Evolutionary conservation across 139 green algal species (phyloP), one percentile per base, ranked within the genome.

Genomic region (Tetradesmus lagerheimii): DNA sequence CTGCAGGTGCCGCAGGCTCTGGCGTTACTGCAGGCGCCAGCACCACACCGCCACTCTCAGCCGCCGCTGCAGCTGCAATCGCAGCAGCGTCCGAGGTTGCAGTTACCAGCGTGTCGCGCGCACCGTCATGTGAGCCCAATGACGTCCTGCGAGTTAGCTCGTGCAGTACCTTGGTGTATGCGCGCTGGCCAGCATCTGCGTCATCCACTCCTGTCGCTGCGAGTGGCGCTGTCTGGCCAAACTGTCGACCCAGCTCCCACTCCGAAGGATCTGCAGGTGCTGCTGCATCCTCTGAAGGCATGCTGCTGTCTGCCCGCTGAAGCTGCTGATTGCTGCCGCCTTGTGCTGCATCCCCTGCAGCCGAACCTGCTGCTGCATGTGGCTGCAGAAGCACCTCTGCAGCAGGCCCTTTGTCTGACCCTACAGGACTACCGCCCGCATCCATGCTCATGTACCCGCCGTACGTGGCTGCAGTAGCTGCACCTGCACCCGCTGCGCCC

Each of bases 241-340:
- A 80, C 83, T 88, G 83, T 1, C 83, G 83, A 1, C 83, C 83
- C n/a, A 88, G 83, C 38, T 88, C 83, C 83, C 62, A 88, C 18
- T 88, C 83, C 35, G 83, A 39, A 2, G 83, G 83, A 64, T 80
- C 83, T 64, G 35, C 38, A 18, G 64, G 64, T 18, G 62, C 83
- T 64, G 83, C 27, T 41, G 64, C 83, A 66, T 18, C 34, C 11
- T 25, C 82, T n/a, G 53, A 34, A 62, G 82, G 57, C 82, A 78
- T 53, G 35, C 82, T 57, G 82, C 82, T 75, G 34, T 27, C 82
- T 77, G 57, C n/a, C 8, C 35, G 23, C 37, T 62, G 6, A 57
- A 31, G 37, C 76, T 47, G 76, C 76, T 47, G 37, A 35, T 15
- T 64, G 53, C 35, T 87, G n/a, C 4, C 31, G 23, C 0, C 20